Base-by-base conservation (phyloP, 805 yeast genomes). In the Candida ascalaphidarum region DNA sequence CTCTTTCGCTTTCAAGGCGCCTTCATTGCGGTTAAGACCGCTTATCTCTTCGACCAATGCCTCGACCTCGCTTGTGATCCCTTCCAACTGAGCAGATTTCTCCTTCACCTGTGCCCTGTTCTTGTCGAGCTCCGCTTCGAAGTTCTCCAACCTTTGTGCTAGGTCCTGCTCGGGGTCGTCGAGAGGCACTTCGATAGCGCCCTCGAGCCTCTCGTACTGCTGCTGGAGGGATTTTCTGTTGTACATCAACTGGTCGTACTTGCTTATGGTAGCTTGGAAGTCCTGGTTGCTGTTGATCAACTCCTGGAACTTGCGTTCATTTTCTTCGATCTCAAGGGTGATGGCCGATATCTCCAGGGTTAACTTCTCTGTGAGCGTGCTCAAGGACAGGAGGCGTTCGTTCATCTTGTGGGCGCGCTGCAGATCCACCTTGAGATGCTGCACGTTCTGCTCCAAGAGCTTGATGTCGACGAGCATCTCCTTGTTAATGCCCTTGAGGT, bases 241-340 rank as follows among this genome's bases (percentile, higher is more conserved):
- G 27, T 71, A 71, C 20, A 60, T 56, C 25, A 81, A 46, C 28
- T 71, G 73, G 22, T 80, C 83, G 14, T 77, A 52, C 36, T 71
- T 71, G 17, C 81, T 75, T 13, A 88, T 47, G 1, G 76, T 72
- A 34, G 75, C 65, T 46, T 85, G 95, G 47, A 79, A 88, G 33
- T 81, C 80, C 47, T 84, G 95, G 44, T 84, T 83, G 1, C 83
- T 65, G 27, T 74, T 71, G 52, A 85, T 86, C 10, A 88, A 57
- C 10, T 47, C 47, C 26, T 81, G 78, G 3, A 84, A 67, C 39
- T 78, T 71, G 21, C 52, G 50, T n/a, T 78, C 77, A 2, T 76
- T 61, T 3, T 48, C 48, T 11, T 65, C 65, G 28, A 88, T 65
- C 33, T 74, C 56, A 5, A 39, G 32, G 26, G 74, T 71, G 9